These are phyloP conservation scores for Sphagnum contortum DNA, from an alignment of 225 moss, liverwort and hornwort species.

Conservation along the genomic window DNA sequence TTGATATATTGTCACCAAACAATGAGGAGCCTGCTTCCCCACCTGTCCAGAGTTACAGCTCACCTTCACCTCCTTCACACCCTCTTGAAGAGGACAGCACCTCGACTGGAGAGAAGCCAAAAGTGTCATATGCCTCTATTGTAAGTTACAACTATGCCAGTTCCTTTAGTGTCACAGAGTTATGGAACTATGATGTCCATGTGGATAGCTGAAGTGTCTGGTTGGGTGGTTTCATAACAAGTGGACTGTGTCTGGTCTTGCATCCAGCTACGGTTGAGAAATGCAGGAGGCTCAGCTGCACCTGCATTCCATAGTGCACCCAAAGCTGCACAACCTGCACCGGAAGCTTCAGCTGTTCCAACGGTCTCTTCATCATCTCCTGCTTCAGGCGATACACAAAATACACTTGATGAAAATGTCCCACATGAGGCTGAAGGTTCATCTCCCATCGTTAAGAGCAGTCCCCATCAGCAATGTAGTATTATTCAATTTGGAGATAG, in stretches of 20 bases:
- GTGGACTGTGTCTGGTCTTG: not conserved
- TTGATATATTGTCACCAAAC: slow-evolving; percentile 26
- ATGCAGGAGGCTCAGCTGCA: not conserved
- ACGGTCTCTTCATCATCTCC: slow-evolving; percentile 2
- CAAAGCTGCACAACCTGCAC: slow-evolving; percentile 20
- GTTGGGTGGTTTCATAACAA: no score
- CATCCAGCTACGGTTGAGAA: slow-evolving; percentile 6
- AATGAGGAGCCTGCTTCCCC: slow-evolving; percentile 23
- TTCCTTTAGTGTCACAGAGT: not conserved
- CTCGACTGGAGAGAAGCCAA: slow-evolving; percentile 20
- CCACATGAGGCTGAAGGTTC: slow-evolving; percentile 62
- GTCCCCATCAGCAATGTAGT: no score
- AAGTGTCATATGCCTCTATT: slow-evolving; percentile 36
- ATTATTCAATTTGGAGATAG: no score
- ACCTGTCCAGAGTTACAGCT: slow-evolving; percentile 3
- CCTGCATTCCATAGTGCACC: slow-evolving; percentile 6
- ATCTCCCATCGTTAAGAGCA: no score
- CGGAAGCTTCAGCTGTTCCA: slow-evolving; percentile 31
- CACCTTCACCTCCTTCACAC: slow-evolving; percentile 4
- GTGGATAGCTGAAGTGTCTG: no score
- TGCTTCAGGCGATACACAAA: slow-evolving; percentile 26
- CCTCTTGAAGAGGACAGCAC: slow-evolving; percentile 8
- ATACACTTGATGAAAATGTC: slow-evolving; percentile 32
- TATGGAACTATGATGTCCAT: no score
- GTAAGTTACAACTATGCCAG: slow-evolving; percentile 9